Evolutionary conservation across 2,329 filamentous ascomycete genomes (phyloP), one percentile per base, ranked within the genome.

Genomic region (Aspergillus chevalieri): DNA sequence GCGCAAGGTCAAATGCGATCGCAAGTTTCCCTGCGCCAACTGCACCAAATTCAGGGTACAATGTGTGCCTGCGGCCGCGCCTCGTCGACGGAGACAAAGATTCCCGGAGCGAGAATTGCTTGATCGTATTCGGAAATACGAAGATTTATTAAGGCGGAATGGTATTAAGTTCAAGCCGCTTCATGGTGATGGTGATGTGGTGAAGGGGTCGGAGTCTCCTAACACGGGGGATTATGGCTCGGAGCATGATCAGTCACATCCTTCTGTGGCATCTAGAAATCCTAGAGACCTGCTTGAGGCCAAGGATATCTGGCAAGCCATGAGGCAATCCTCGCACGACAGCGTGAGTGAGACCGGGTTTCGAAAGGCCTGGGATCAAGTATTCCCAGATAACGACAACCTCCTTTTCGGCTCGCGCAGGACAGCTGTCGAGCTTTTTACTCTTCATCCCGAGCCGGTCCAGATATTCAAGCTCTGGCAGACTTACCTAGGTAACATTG

Each of bases 1-100:
- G 64, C 81, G 85, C 52, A 89, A 89, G 65, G 79, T 89, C 39
- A 83, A 83, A 52, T 89, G 86, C 67, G 83, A 89, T 66, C 85
- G 85, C 67, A 81, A 78, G 57, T 83, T 83, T 66, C 86, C 86
- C 14, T 89, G 86, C 62, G 74, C 78, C 59, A 85, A 85, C 67
- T 89, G 86, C 62, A 72, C 82, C 63, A 84, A 80, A 66, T 77
- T 80, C 47, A 70, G 75, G 19, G 78, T 78, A 28, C 79, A 86
- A 56, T 89, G 83, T 30, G 59, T 77, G 3, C 70, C 73, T 3
- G 67, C 70, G 68, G 79, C 55, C 71, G 81, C 55, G 1, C 57
- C 57, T 67, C 81, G 62, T 73, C 83, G 63, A 74, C 82, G 60
- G 69, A 83, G 62, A 66, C 26, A 12, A 30, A 81, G 82, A 47